phyloP scores from a whole-genome alignment of 2,329 filamentous ascomycete genomes.

The Pseudogymnoascus sp. region DNA sequence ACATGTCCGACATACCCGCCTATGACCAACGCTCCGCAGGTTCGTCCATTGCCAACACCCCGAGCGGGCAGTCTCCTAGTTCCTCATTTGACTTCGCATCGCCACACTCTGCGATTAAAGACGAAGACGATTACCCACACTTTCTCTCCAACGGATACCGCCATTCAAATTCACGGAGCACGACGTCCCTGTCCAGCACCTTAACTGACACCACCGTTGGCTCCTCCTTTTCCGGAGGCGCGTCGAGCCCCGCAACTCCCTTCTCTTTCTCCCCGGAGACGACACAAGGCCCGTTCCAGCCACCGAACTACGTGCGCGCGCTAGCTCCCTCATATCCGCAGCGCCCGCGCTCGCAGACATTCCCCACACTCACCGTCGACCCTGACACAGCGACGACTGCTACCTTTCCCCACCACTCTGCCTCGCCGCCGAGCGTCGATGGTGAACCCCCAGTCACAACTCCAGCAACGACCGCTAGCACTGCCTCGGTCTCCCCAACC shows the following conservation, averaged over 20 bases:
- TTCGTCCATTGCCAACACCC: conserved; percentile 52
- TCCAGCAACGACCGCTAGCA: conserved; percentile 30
- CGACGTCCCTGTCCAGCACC: conserved; percentile 58
- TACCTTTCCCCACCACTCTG: conserved; percentile 29
- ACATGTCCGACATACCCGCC: conserved; percentile 60
- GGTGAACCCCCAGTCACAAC: conserved; percentile 44
- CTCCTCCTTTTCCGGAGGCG: conserved; percentile 63
- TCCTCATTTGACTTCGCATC: conserved; percentile 63
- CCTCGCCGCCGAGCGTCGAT: conserved; percentile 40
- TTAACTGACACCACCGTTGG: conserved; percentile 52
- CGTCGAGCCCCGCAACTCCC: conserved; percentile 66
- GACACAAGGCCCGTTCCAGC: conserved; percentile 57
- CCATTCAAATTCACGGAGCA: conserved; percentile 58
- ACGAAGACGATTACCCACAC: conserved; percentile 58
- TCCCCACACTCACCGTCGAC: conserved; percentile 62
- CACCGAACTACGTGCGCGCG: conserved; percentile 41
- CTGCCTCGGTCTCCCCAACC: conserved; percentile 54
- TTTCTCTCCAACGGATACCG: conserved; percentile 47
- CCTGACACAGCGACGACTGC: conserved; percentile 25
- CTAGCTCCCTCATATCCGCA: conserved; percentile 47
- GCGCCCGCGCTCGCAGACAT: conserved; percentile 79
- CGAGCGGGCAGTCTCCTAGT: conserved; percentile 60
- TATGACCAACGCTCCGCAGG: conserved; percentile 46
- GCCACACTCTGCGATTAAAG: conserved; percentile 58
- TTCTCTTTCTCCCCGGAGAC: conserved; percentile 71